Evolutionary conservation across 768 basidiomycete genomes (phyloP).

Genomic region (Dictyophora rubrovolvata): DNA sequence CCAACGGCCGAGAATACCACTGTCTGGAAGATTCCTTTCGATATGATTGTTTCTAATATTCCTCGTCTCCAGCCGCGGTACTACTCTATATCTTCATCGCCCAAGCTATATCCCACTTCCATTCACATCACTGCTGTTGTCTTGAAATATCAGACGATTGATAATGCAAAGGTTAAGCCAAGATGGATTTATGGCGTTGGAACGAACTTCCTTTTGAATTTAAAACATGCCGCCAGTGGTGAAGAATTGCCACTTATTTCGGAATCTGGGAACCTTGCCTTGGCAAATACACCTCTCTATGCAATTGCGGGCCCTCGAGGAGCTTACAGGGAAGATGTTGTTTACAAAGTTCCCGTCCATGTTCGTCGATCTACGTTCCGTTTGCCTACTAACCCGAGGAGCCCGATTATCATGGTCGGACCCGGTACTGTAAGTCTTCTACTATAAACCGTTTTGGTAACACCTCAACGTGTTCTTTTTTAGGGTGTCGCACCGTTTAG

Average conservation of each 20-base stretch:
- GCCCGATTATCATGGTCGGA: slow-evolving; percentile 97
- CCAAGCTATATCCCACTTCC: slow-evolving; percentile 78
- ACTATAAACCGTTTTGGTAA: slow-evolving; percentile 6
- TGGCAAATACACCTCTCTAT: slow-evolving; percentile 53
- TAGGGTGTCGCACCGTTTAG: slow-evolving; percentile 99
- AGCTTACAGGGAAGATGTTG: slow-evolving; percentile 58
- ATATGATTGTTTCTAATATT: slow-evolving; percentile 88
- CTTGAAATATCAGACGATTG: slow-evolving; percentile 75
- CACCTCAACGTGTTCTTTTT: slow-evolving; percentile 7
- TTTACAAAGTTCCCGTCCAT: slow-evolving; percentile 86
- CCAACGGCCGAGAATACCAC: slow-evolving; percentile 73
- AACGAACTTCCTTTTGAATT: slow-evolving; percentile 91
- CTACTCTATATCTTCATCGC: slow-evolving; percentile 97
- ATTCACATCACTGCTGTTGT: slow-evolving; percentile 96
- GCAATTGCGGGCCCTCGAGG: slow-evolving; percentile 86
- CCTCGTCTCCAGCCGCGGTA: slow-evolving; percentile 93
- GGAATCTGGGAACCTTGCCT: slow-evolving; percentile 25
- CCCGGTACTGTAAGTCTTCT: slow-evolving; percentile 79
- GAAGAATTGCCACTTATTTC: slow-evolving; percentile 40
- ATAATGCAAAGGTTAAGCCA: slow-evolving; percentile 37
- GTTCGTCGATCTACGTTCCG: slow-evolving; percentile 95
- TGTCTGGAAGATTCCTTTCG: slow-evolving; percentile 88
- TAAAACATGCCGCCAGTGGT: slow-evolving; percentile 64
- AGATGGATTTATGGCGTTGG: slow-evolving; percentile 84
- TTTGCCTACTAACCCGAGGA: slow-evolving; percentile 95